Base-by-base conservation (phyloP, 2,329 filamentous ascomycete genomes). In the Capronia coronata region DNA sequence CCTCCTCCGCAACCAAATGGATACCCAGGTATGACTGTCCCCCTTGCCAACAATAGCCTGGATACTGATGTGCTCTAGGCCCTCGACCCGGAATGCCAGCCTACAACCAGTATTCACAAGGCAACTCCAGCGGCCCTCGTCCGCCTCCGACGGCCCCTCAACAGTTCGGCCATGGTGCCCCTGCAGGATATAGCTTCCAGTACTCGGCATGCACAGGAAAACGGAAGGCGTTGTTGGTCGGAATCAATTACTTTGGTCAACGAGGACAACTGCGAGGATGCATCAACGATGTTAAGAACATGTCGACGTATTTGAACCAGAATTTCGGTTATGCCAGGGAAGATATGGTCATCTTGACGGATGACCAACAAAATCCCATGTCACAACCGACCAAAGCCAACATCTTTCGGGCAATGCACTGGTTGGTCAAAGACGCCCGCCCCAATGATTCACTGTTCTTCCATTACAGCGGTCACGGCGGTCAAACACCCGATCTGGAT, bases 211-310 rank as follows among this genome's bases (percentile, higher is more conserved):
- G 90, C 67, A 94, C 86, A 3, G 91, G 90, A 39, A 81, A 83
- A 61, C 77, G 90, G 65, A 96, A 96, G 72, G 91, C 90, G 3
- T 73, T 96, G 23, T 70, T 97, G 54, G 91, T 96, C 60, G 91
- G 91, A 48, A 95, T 96, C 74, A 96, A 96, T 71, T 96, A 97
- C 71, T 96, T 96, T 65, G 83, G 86, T 44, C 90, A 96, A 70
- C 82, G 87, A 50, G 90, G 90, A 22, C 87, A 96, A 73, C 75
- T 96, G 41, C 78, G 89, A 50, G 91, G 91, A 39, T 97, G 91
- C 65, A 96, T 96, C 74, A 96, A 97, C 65, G 91, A 97, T 66
- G 91, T 96, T 37, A 87, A 90, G 70, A 96, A 96, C 72, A 94
- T 97, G 88, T 94, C 89, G 18, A 78, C 79, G 43, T 97, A 95